Conservation (phyloP, 2,329 filamentous ascomycete species). For the Aureobasidium subglaciale region DNA sequence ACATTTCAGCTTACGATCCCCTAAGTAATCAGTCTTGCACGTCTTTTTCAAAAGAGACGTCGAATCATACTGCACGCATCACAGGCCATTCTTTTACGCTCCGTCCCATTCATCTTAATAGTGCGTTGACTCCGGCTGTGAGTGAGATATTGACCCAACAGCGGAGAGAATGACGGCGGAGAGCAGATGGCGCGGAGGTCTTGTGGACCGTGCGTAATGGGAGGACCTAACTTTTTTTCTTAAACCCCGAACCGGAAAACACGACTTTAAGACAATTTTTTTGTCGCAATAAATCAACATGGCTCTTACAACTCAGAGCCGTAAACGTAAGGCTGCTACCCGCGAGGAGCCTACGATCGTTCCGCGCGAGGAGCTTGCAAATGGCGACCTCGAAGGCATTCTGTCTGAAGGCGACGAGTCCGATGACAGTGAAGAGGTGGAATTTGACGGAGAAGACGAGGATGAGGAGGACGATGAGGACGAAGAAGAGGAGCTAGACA, state of each 20-base stretch:
- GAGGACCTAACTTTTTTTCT: constrained; percentile 12
- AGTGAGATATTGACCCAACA: no score
- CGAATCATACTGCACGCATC: constrained; percentile 34
- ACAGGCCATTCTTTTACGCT: constrained; percentile 27
- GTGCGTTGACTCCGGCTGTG: no score
- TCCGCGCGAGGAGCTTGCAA: constrained; percentile 16
- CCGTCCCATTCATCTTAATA: not conserved
- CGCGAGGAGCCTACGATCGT: constrained; percentile 8
- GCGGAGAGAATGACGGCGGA: no score
- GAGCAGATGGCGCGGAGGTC: not conserved
- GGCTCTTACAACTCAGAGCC: constrained; percentile 13
- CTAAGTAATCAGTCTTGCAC: constrained; percentile 22
- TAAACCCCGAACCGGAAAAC: constrained; percentile 1
- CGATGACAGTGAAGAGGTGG: constrained; percentile 23
- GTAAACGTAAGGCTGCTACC: constrained; percentile 16
- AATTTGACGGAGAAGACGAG: constrained; percentile 29
- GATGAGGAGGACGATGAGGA: constrained; percentile 25
- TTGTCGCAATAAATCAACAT: constrained; percentile 15
- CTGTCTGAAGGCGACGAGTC: constrained; percentile 17
- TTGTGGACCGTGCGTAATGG: not conserved
- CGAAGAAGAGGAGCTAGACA: constrained; percentile 32
- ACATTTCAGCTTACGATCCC: constrained; percentile 44
- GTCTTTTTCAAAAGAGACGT: no score
- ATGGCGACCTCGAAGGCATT: constrained; percentile 16
- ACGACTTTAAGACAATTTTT: constrained; percentile 3